phyloP scores from a whole-genome alignment of 805 yeast genomes.

The Teunomyces barrocoloradensis region DNA sequence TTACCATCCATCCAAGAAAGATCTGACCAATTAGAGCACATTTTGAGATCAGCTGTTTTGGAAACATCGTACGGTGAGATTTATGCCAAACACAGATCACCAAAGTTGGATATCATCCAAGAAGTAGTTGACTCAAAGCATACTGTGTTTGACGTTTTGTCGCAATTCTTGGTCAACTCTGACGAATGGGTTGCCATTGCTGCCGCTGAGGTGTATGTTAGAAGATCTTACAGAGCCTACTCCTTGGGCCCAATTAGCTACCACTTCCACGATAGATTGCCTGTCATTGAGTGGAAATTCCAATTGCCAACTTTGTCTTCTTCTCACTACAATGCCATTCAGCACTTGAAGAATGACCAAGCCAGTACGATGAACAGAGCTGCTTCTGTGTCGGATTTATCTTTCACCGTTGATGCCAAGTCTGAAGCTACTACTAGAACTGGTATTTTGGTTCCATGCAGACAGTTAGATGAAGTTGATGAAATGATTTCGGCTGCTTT shows the following conservation, averaged over 20 bases:
- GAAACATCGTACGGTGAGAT: slow-evolving; percentile 87
- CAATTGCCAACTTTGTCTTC: slow-evolving; percentile 71
- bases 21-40: slow-evolving; percentile 96
- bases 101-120: slow-evolving; percentile 73
- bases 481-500: slow-evolving; percentile 75
- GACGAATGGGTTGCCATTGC: slow-evolving; percentile 93
- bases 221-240: slow-evolving; percentile 97
- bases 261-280: slow-evolving; percentile 51
- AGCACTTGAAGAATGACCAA: slow-evolving; percentile 45
- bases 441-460: slow-evolving; percentile 79
- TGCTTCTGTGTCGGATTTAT: slow-evolving; percentile 87
- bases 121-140: slow-evolving; percentile 96
- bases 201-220: slow-evolving; percentile 93
- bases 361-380: slow-evolving; percentile 66
- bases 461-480: slow-evolving; percentile 86
- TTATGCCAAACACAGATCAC: slow-evolving; percentile 71
- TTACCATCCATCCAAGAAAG: slow-evolving; percentile 95
- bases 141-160: slow-evolving; percentile 92
- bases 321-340: slow-evolving; percentile 73
- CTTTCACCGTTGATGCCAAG: slow-evolving; percentile 70
- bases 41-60: slow-evolving; percentile 85
- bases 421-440: slow-evolving; percentile 73
- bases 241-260: slow-evolving; percentile 75
- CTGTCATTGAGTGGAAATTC: slow-evolving; percentile 85
- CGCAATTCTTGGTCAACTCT: slow-evolving; percentile 79